Evolutionary conservation across 2,329 filamentous ascomycete genomes (phyloP).

Genomic region (Stachybotrys chartarum): DNA sequence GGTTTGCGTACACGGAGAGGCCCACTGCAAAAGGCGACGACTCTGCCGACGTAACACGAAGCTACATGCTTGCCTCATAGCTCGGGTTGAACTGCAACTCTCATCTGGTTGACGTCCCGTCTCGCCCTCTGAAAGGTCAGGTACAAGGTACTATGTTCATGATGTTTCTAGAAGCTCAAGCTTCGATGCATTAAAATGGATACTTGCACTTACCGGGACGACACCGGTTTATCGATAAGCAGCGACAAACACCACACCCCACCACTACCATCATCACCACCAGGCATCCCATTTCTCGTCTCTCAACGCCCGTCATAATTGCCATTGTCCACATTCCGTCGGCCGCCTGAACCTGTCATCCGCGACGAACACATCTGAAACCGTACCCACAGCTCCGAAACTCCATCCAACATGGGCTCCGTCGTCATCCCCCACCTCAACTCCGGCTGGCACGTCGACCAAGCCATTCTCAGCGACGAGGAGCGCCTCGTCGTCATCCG

Average conservation of each 20-base stretch:
- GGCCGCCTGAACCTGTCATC: too few species aligned
- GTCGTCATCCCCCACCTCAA: conserved; percentile 86
- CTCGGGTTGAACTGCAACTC: neutral
- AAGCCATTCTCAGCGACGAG: conserved; percentile 82
- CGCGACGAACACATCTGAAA: too few species aligned
- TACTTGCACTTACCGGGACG: too few species aligned
- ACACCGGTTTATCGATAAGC: neutral
- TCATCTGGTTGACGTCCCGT: neutral
- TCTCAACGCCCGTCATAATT: too few species aligned
- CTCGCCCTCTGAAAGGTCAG: neutral
- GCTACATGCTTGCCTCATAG: neutral
- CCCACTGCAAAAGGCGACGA: too few species aligned
- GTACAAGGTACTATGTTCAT: neutral
- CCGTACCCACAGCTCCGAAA: neutral
- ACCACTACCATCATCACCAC: neutral
- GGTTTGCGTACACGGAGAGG: neutral
- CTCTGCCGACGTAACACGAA: neutral
- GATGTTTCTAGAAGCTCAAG: neutral
- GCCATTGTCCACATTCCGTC: too few species aligned
- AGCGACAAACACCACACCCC: neutral
- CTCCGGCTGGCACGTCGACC: conserved; percentile 96
- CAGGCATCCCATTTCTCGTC: too few species aligned
- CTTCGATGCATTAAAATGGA: too few species aligned
- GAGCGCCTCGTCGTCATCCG: conserved; percentile 90
- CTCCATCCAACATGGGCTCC: conserved; percentile 53